phyloP scores from a whole-genome alignment of 257 asterid species.

The Phtheirospermum japonicum region DNA sequence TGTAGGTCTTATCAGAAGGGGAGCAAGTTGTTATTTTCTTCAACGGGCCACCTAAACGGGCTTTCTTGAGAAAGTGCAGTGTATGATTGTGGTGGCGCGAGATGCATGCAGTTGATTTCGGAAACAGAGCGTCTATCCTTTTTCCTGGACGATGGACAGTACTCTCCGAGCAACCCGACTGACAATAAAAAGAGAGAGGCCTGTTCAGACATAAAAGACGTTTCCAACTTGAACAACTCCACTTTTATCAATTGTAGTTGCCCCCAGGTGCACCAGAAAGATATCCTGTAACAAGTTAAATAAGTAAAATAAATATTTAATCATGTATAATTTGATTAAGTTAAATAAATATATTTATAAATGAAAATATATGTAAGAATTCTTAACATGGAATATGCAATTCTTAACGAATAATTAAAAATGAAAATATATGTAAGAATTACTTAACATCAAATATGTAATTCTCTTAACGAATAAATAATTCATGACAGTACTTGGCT shows the following conservation, averaged over 20 bases:
- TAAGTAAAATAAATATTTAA: no score
- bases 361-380: no score
- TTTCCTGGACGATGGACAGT: conserved; percentile 39
- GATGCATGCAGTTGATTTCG: conserved; percentile 38
- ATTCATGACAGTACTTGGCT: no score
- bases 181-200: conserved; percentile 40
- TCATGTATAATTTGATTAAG: no score
- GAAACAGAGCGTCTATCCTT: conserved; percentile 33
- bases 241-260: conserved; percentile 35
- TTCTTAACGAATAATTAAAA: no score
- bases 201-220: conserved; percentile 52
- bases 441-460: no score
- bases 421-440: no score
- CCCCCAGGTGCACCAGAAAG: conserved; percentile 28
- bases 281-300: conserved; percentile 19
- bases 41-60: conserved; percentile 29
- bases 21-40: conserved; percentile 14
- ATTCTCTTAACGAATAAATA: no score
- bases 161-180: conserved; percentile 49
- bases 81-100: conserved; percentile 24
- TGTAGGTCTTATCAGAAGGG: conserved; percentile 16
- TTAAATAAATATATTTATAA: no score
- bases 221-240: conserved; percentile 38
- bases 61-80: conserved; percentile 22
- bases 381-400: no score